Conservation (phyloP, 306 rosid genomes). For the Cicer arietinum region DNA sequence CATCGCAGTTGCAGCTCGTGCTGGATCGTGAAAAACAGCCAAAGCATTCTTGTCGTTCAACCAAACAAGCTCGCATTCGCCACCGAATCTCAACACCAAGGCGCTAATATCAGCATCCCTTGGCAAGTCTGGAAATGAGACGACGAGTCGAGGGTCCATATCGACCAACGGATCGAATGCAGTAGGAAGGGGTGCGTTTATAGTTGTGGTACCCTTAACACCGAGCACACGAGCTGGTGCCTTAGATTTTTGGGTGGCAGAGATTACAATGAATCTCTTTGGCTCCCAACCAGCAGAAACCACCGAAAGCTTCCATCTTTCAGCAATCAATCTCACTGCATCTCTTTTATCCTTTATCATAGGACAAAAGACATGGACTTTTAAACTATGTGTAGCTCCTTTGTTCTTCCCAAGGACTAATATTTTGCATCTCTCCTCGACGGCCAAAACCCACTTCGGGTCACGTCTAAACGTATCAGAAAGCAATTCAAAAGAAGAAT, state of each 20-base stretch:
- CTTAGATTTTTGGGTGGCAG: conserved; percentile 80
- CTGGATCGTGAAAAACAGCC: conserved; percentile 90
- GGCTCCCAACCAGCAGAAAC: conserved; percentile 95
- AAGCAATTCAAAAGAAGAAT: conserved; percentile 66
- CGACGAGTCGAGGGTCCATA: conserved; percentile 94
- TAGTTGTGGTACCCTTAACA: conserved; percentile 68
- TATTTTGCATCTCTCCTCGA: conserved; percentile 93
- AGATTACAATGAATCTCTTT: conserved; percentile 75
- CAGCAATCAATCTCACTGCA: conserved; percentile 78
- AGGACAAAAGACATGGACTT: conserved; percentile 84
- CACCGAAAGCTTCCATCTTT: conserved; percentile 86
- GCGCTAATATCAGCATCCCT: conserved; percentile 91
- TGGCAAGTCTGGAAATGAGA: conserved; percentile 89
- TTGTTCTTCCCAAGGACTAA: conserved; percentile 82
- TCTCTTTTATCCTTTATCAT: conserved; percentile 89
- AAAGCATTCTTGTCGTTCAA: conserved; percentile 92
- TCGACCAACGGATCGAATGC: conserved; percentile 77
- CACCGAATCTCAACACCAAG: conserved; percentile 88
- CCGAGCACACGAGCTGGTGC: conserved; percentile 80
- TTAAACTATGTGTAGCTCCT: conserved; percentile 70
- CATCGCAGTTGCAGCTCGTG: conserved; percentile 95
- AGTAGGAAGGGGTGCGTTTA: conserved; percentile 58
- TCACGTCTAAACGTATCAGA: conserved; percentile 76
- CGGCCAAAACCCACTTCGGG: conserved; percentile 84
- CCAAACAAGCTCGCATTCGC: conserved; percentile 96